Evolutionary conservation across 2,329 filamentous ascomycete species (phyloP), one percentile per base, ranked within the genome.

Genomic region (Lasiodiplodia theobromae): DNA sequence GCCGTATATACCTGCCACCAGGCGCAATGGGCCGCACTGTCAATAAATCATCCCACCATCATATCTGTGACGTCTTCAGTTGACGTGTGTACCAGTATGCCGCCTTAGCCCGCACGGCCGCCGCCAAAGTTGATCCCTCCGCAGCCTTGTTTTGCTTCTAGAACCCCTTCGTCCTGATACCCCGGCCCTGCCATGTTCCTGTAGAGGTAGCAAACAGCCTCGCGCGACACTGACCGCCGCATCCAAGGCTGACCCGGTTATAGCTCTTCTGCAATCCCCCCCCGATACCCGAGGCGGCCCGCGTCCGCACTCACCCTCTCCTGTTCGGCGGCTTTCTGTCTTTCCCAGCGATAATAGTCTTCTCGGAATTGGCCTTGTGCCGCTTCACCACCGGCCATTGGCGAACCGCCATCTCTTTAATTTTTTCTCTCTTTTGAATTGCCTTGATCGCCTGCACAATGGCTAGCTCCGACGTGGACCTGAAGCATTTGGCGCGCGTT

Each of bases 381-480:
- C 49, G 66, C 58, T 56, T 54, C 16, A 68, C 63, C 56, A 37
- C 60, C 57, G 64, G 18, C 60, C 60, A 64, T 64, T 64, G 60
- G 60, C 60, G 37, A n/a, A 21, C 40, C 28, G 21, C 25, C 25
- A 31, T 11, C n/a, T 23, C 47, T 2, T 64, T 21, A 10, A 34
- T 34, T 47, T 40, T 38, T 34, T 16, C 38, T 16, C 16, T 21
- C 11, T 12, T 34, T 21, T 64, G 40, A 28, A 28, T 37, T 51
- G 58, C n/a, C 37, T 25, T 14, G 10, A 23, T 34, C 53, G 21
- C 2, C 12, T 21, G 49, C 21, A 58, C 25, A 79, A 99, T 98
- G 96, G 96, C 96, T 82, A 96, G 94, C 78, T 96, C 94, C 70
- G 93, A 97, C 82, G 93, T 98, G 71, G 96, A 99, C 80, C 94